phyloP scores from a whole-genome alignment of 176 grass and related monocot genomes.

The Cymbopogon citratus region DNA sequence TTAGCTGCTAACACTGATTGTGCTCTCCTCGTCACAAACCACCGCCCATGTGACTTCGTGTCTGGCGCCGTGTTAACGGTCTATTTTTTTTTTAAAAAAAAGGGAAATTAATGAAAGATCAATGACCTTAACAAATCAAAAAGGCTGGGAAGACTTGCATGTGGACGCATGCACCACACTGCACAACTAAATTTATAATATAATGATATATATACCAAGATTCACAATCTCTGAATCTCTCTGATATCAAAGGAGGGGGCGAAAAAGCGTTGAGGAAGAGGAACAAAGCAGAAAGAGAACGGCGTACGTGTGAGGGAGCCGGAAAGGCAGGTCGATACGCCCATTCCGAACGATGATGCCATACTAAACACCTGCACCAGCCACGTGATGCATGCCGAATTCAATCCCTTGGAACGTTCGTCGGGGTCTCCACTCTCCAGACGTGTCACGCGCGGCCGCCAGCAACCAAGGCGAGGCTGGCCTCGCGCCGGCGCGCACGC shows the following conservation, averaged over 20 bases:
- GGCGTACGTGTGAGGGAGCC: not conserved
- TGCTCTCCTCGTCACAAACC: not conserved
- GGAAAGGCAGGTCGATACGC: not conserved
- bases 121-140: not conserved
- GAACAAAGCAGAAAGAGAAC: not conserved
- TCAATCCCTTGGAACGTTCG: not conserved
- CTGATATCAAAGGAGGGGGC: not conserved
- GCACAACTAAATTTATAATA: not conserved
- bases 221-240: not conserved
- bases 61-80: not conserved
- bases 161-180: not conserved
- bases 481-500: not conserved
- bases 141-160: not conserved
- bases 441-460: not conserved
- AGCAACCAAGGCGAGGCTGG: not conserved
- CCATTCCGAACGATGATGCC: not conserved
- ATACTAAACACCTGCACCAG: not conserved
- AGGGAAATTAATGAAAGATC: too few relatives aligned
- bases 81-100: not conserved
- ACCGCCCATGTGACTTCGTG: not conserved
- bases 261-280: too few relatives aligned
- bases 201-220: not conserved
- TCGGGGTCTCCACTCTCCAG: not conserved
- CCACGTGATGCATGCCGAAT: conserved; percentile 9
- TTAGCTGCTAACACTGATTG: not conserved